Evolutionary conservation across 2,329 filamentous ascomycete species (phyloP).

Genomic region (Herpomyces periplanetae): DNA sequence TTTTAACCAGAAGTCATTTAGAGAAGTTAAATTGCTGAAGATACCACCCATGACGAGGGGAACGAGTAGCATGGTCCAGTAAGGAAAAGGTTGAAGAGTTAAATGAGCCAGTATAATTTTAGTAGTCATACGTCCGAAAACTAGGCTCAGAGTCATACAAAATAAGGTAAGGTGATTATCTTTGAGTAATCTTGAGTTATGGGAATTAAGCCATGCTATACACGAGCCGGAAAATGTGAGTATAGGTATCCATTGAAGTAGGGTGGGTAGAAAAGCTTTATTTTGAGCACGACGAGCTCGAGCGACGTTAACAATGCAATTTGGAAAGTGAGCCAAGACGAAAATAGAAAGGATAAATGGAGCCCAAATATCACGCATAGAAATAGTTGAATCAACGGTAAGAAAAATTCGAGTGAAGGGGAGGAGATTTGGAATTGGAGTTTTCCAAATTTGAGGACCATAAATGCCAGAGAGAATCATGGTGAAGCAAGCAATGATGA

Average conservation of each 20-base stretch:
- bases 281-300: slow-evolving; percentile 28
- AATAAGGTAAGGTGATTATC: slow-evolving; percentile 72
- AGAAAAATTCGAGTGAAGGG: slow-evolving; percentile 14
- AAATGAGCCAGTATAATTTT: slow-evolving; percentile 95
- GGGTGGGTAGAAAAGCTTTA: slow-evolving; percentile 37
- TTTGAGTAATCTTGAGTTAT: slow-evolving; percentile 35
- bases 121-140: slow-evolving; percentile 88
- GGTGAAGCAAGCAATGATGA: slow-evolving; percentile 48
- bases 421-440: slow-evolving; percentile 18
- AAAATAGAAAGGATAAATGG: slow-evolving; percentile 19
- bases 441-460: slow-evolving; percentile 53
- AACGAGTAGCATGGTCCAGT: slow-evolving; percentile 66
- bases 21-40: slow-evolving; percentile 35
- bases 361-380: slow-evolving; percentile 64
- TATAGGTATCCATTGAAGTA: slow-evolving; percentile 82
- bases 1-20: slow-evolving; percentile 26
- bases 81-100: slow-evolving; percentile 68
- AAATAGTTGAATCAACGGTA: slow-evolving; percentile 27
- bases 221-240: slow-evolving; percentile 33
- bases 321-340: slow-evolving; percentile 38
- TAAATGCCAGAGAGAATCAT: slow-evolving; percentile 63
- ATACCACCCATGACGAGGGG: slow-evolving; percentile 55
- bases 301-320: slow-evolving; percentile 55
- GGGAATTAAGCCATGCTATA: slow-evolving; percentile 54
- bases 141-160: slow-evolving; percentile 74